Evolutionary conservation across 1,284 basidiomycete species (phyloP), one percentile per base, ranked within the genome.

Genomic region (Paramarasmius palmivorus): DNA sequence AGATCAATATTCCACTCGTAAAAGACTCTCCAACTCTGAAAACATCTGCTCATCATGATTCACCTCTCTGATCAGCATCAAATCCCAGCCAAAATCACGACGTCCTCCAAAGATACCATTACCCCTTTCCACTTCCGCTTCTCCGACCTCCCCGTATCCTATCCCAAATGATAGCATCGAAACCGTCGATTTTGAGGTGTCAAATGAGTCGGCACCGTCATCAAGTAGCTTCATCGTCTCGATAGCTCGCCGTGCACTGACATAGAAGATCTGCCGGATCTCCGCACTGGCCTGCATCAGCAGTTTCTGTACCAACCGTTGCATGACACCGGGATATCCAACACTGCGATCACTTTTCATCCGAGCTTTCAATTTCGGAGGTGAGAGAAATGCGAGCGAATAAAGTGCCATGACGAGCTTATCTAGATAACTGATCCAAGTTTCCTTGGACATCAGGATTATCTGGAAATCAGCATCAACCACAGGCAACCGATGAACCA

Each of bases 151-250:
- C 2, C 86, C 83, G 61, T 85, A 90, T 5, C 81, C 92, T 82
- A 86, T 87, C 41, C 83, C 90, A 68, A 87, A 92, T 44, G 79
- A 78, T 59, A 86, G 78, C 38, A 74, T 82, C 4, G 88, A 79
- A 56, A 71, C 68, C 7, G 74, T 76, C 38, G 78, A 68, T 57
- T 83, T 78, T 4, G 81, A 77, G 3, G 78, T 80, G 64, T 90
- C 88, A 63, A 91, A 88, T 48, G 83, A 77, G 64, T 93, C 90
- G 59, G 80, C 80, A 3, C 78, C 83, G 56, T 91, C 92, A 65
- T 94, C 93, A 52, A 98, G 74, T 44, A 95, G 73, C 63, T 92
- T 92, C 72, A 97, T 77, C 0, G 88, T 84, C 71, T 97, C 93
- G 42, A 93, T 79, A 26, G 91, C 83, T 57, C 95, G 79, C 39